These are phyloP conservation scores for Nicotiana knightiana DNA, from an alignment of 257 asterid species.

Conservation along the genomic window DNA sequence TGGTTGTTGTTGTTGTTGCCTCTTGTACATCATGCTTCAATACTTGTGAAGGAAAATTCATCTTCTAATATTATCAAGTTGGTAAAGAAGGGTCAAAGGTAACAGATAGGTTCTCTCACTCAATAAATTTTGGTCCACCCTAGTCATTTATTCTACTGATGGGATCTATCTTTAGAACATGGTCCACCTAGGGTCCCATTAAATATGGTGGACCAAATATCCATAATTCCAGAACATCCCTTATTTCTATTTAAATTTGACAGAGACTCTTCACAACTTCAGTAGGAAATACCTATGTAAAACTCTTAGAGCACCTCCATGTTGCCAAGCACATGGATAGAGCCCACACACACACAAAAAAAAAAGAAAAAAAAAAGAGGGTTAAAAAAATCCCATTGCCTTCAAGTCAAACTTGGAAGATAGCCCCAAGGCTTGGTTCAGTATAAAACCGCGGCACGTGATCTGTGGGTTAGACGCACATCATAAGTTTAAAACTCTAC, in stretches of 20 bases:
- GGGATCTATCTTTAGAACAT: slow-evolving; percentile 28
- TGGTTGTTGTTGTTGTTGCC: no score
- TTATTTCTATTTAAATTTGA: slow-evolving; percentile 47
- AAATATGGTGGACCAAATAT: slow-evolving; percentile 52
- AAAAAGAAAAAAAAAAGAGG: background rate
- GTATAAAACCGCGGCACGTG: background rate
- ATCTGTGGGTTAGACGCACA: background rate
- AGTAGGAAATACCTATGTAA: slow-evolving; percentile 35
- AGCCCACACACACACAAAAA: slow-evolving; percentile 30
- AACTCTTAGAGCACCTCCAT: slow-evolving; percentile 30
- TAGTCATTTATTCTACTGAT: slow-evolving; percentile 20
- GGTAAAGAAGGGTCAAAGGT: slow-evolving; percentile 5
- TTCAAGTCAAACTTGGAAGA: slow-evolving; percentile 12
- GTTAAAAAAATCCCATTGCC: background rate
- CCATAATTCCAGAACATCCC: slow-evolving; percentile 53
- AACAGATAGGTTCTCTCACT: background rate
- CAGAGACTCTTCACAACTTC: slow-evolving; percentile 48
- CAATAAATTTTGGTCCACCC: slow-evolving; percentile 18
- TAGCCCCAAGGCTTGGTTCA: background rate
- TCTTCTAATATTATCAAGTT: background rate
- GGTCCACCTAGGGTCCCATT: slow-evolving; percentile 59
- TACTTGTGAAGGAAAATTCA: background rate
- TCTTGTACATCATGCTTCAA: background rate
- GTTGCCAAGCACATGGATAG: slow-evolving; percentile 62
- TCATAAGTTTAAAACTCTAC: no score